Base-by-base conservation (phyloP, 1,284 basidiomycete species). In the Fomitopsis betulina region DNA sequence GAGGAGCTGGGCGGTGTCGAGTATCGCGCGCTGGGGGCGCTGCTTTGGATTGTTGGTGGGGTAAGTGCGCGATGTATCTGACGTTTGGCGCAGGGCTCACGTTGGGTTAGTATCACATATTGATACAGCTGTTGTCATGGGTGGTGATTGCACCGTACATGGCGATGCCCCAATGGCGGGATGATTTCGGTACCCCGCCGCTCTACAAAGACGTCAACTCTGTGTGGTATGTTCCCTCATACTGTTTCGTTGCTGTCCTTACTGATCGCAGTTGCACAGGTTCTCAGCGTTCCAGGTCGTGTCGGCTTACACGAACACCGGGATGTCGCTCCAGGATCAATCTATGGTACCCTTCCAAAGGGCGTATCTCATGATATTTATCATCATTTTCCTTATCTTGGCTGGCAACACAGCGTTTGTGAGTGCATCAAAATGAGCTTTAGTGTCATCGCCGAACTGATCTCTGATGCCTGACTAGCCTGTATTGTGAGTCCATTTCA, bases 1-100 rank as follows among this genome's bases (percentile, higher is more conserved):
- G 91, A 96, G 63, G 95, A 98, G 73, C 78, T 98, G 2, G 95
- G 95, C 1, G 95, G 96, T 4, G 90, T 97, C 21, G 96, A 99
- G 73, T 98, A 94, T 68, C 83, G 94, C 13, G 93, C 89, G 8
- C 75, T 97, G 59, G 87, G 87, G 57, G 81, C 89, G 17, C 72
- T 96, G 47, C 75, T 94, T 17, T 93, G 89, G 86, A 82, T 94
- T 59, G 83, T 94, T 32, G 78, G 80, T 15, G 70, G 73, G 47
- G 70, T 71, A 58, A 25, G 67, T 59, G 25, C 15, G 17, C 13
- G 15, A 5, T 15, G 19, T 15, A 10, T 27, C 15, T 30, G 5
- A 5, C 17, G 17, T 15, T 13, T 10, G 25, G 12, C 25, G 2
- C 2, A 5, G 3, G 25, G n/a, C 27, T 27, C 13, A 47, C 7